phyloP scores from a whole-genome alignment of 768 basidiomycete species.

The Tricholoma bakamatsutake region DNA sequence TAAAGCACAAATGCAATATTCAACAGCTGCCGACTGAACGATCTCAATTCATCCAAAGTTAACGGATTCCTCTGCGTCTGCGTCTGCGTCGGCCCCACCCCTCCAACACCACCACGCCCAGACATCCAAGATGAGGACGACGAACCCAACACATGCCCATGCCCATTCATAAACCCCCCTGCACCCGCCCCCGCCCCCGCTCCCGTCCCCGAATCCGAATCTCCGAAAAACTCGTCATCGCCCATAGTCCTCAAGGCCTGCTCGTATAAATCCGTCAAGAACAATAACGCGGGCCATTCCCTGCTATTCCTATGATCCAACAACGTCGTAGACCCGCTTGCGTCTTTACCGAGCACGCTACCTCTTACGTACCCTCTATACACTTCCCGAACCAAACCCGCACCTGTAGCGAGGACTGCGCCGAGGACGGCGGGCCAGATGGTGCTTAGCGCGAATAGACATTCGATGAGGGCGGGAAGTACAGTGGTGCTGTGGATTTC shows the following conservation, averaged over 20 bases:
- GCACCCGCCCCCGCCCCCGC: not conserved
- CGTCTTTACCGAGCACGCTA: conserved; percentile 49
- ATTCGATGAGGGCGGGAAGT: conserved; percentile 44
- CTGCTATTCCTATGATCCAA: not conserved
- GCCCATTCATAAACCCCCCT: too few relatives aligned
- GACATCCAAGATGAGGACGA: not conserved
- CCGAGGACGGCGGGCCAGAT: conserved; percentile 59
- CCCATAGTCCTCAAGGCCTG: conserved; percentile 87
- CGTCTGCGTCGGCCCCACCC: conserved; percentile 5
- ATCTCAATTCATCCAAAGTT: conserved; percentile 70
- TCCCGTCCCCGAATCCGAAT: conserved; percentile 10
- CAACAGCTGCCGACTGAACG: conserved; percentile 71
- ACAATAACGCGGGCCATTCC: conserved; percentile 65
- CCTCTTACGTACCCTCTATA: conserved; percentile 63
- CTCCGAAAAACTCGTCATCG: conserved; percentile 93
- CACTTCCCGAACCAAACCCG: conserved; percentile 67
- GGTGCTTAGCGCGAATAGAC: conserved; percentile 50
- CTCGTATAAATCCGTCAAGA: conserved; percentile 77
- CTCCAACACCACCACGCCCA: not conserved
- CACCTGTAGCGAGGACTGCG: conserved; percentile 48
- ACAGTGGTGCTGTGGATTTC: conserved; percentile 27
- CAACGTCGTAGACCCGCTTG: conserved; percentile 2
- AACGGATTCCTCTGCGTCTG: conserved; percentile 68
- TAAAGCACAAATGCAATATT: conserved; percentile 78
- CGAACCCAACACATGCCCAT: not conserved